A percentile compares a stretch with the other conserved stretches of the same genome.
Evolutionary conservation across 192 early-diverging fungal genomes (phyloP).

Genomic region (Mortierella hygrophila): DNA sequence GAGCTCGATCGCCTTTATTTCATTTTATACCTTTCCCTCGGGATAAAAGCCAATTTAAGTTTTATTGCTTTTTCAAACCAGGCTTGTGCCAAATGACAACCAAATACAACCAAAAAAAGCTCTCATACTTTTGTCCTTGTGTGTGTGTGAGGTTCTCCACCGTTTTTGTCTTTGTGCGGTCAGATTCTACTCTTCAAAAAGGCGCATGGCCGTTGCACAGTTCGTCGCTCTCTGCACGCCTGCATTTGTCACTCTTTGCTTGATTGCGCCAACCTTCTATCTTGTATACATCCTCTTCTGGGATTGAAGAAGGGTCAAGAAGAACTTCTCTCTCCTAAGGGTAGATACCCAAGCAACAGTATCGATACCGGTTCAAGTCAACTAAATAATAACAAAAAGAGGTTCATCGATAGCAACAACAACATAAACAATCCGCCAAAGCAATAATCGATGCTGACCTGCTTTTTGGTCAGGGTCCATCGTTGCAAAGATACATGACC

Average conservation of each 20-base stretch:
- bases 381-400: too few relatives aligned
- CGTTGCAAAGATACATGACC: background rate
- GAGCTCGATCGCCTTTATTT: background rate
- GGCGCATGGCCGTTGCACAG: too few relatives aligned
- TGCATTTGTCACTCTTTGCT: too few relatives aligned
- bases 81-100: background rate
- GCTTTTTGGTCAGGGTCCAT: constrained; percentile 1
- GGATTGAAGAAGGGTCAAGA: background rate
- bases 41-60: background rate
- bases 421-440: background rate
- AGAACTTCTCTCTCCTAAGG: background rate
- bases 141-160: too few relatives aligned
- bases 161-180: too few relatives aligned
- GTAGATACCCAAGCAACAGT: background rate
- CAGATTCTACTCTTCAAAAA: too few relatives aligned
- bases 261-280: too few relatives aligned
- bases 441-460: background rate
- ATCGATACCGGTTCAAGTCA: background rate
- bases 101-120: background rate
- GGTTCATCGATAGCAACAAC: background rate
- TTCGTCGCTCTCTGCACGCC: too few relatives aligned
- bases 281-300: too few relatives aligned
- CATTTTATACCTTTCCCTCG: background rate
- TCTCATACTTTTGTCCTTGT: background rate
- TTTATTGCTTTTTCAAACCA: background rate